These are phyloP conservation scores for Hondaea fermentalgiana DNA, from an alignment of 108 stramenopile species.

Conservation along the genomic window DNA sequence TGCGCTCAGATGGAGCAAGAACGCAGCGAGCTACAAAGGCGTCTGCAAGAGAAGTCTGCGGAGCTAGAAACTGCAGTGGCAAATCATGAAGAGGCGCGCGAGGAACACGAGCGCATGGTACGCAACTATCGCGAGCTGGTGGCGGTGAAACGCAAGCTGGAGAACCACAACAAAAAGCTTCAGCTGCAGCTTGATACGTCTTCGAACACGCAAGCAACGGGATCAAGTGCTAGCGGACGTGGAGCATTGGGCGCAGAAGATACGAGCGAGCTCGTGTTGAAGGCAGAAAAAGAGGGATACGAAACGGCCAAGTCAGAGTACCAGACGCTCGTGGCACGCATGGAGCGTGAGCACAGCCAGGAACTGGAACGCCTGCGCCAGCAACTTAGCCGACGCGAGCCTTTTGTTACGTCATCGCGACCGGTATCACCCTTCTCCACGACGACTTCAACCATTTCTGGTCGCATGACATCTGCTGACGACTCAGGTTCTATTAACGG, in stretches of 20 bases:
- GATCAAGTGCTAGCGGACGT: not conserved
- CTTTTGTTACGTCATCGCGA: not conserved
- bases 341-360: not conserved
- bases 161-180: constrained; percentile 8
- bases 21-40: not conserved
- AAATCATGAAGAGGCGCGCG: not conserved
- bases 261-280: not conserved
- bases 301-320: not conserved
- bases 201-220: not conserved
- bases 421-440: not conserved
- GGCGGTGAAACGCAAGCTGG: not conserved
- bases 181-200: not conserved
- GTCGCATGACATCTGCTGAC: too few species aligned
- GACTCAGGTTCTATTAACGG: too few species aligned
- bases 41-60: not conserved
- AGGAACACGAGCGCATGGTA: not conserved
- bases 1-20: constrained; percentile 9
- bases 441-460: not conserved
- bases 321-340: not conserved
- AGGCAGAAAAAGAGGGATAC: not conserved
- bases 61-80: not conserved
- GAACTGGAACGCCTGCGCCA: not conserved
- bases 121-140: not conserved
- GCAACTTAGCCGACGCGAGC: not conserved
- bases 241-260: not conserved